Percentiles rank a stretch among this genome's conserved stretches.
These are phyloP conservation scores for Stagonosporopsis vannaccii DNA, from an alignment of 2,329 filamentous ascomycete genomes.

Conservation along the genomic window DNA sequence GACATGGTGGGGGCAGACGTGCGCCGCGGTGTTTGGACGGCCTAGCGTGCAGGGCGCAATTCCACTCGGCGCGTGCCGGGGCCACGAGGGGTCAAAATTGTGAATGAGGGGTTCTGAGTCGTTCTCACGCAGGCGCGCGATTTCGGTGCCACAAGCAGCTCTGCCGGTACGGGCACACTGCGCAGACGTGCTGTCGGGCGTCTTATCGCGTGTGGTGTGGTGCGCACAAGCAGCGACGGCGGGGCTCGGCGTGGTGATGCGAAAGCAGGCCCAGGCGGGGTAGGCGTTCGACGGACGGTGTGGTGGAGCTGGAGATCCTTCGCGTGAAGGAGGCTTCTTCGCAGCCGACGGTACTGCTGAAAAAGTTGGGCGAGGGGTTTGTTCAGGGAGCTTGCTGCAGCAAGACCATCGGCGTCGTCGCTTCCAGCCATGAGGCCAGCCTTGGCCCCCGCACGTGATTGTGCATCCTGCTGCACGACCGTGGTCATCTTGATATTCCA, in stretches of 20 bases:
- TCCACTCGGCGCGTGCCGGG: conserved; percentile 25
- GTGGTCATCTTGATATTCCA: neutral
- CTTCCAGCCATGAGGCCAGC: conserved; percentile 12
- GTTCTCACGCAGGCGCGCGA: conserved; percentile 10
- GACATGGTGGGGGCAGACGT: conserved; percentile 54
- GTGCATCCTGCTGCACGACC: neutral
- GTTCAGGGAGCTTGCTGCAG: neutral
- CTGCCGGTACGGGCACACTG: neutral
- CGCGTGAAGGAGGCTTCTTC: neutral
- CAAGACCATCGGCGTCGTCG: conserved; percentile 9
- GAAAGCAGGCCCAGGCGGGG: conserved; percentile 13
- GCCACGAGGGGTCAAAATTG: conserved; percentile 40
- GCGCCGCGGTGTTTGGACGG: conserved; percentile 26
- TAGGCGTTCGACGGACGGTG: conserved; percentile 13
- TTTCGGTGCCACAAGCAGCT: neutral
- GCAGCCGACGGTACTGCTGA: neutral
- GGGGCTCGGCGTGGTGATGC: conserved; percentile 19
- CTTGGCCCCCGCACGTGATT: conserved; percentile 18
- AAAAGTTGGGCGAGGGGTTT: neutral
- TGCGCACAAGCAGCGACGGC: conserved; percentile 16
- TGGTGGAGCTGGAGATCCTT: neutral
- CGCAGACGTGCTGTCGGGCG: neutral
- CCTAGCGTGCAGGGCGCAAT: conserved; percentile 30
- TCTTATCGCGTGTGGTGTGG: conserved; percentile 14
- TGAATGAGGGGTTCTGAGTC: conserved; percentile 33